Percentiles rank a stretch among this genome's conserved stretches.
Evolutionary conservation across 352 stramenopile species (phyloP).

Genomic region (Albugo laibachii): DNA sequence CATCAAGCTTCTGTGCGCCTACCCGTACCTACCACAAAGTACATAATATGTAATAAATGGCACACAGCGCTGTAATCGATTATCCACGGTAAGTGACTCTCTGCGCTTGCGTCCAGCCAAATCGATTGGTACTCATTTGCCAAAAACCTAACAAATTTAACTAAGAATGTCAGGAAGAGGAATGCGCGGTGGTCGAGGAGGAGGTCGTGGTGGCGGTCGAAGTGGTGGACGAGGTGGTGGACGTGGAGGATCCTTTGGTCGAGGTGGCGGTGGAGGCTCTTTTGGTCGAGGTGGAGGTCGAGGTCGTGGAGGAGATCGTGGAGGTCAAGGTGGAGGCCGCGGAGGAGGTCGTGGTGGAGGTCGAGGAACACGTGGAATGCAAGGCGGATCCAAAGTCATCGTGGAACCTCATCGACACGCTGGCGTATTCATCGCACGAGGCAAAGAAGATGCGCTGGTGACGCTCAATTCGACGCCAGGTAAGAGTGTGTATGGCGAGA

Average conservation of each 20-base stretch:
- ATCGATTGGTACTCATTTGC: no score
- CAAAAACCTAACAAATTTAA: neutral
- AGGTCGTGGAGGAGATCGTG: slow-evolving; percentile 18
- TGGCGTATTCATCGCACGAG: slow-evolving; percentile 95
- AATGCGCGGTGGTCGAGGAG: slow-evolving; percentile 10
- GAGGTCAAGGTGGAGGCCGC: slow-evolving; percentile 17
- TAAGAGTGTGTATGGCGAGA: slow-evolving; percentile 99
- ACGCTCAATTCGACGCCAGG: slow-evolving; percentile 97
- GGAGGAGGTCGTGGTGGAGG: slow-evolving; percentile 36
- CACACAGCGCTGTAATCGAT: neutral
- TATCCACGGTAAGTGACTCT: slow-evolving; percentile 2
- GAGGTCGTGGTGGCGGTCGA: slow-evolving; percentile 1
- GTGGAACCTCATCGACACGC: slow-evolving; percentile 96
- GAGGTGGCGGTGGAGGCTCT: neutral
- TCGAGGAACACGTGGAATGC: slow-evolving; percentile 77
- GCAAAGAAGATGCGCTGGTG: slow-evolving; percentile 98
- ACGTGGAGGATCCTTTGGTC: neutral
- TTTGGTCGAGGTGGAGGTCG: slow-evolving; percentile 11
- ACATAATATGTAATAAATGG: neutral
- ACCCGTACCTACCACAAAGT: neutral
- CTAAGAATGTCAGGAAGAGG: slow-evolving; percentile 13
- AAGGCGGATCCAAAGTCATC: slow-evolving; percentile 91
- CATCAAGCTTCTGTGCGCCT: neutral
- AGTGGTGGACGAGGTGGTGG: slow-evolving; percentile 3
- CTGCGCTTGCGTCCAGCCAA: neutral